Base-by-base conservation (phyloP, 2,329 filamentous ascomycete species). In the Arthrobotrys sinensis region DNA sequence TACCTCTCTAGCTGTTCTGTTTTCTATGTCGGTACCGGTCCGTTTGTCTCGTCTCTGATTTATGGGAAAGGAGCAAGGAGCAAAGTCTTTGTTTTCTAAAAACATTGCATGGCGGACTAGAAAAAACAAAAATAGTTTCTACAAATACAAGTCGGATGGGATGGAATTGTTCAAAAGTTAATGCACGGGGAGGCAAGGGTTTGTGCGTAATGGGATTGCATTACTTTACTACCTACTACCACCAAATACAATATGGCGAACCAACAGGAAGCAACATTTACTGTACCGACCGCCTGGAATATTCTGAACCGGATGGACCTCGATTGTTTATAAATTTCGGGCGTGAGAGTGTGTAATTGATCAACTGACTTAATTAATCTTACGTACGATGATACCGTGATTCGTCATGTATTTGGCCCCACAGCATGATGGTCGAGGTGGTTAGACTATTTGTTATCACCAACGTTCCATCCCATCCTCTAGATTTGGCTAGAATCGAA, bases 61-160 rank as follows among this genome's bases (percentile, higher is more conserved):
- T 64, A 48, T 48, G 36, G 50, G 48, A 45, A 68, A 68, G 65
- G 65, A 68, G 65, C 65, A 68, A 68, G 65, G 65, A 68, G 65
- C 65, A 68, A 43, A 55, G 50, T 40, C 50, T 53, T 46, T 68
- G 65, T 57, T 57, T 57, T 55, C 34, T 57, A 53, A 57, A 60
- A 60, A 28, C 6, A 46, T 21, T 60, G 50, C 50, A 55, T 55
- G 68, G 68, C 68, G 55, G 68, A 52, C 57, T 71, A 53, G 66
- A 63, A 50, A 71, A 48, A 71, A 71, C 38, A 63, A 71, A 40
- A 62, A 40, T 45, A 68, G 21, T 45, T 40, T 40, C 24, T 32
- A 50, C 50, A 66, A 40, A 66, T 38, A 66, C 63, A 66, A 55
- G 32, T 34, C 28, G 64, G 48, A 32, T 38, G 19, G 36, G 64